Percentiles rank a stretch among this genome's conserved stretches.
Conservation (phyloP, 208 protist genomes). For the Wallacemonas sp. region DNA sequence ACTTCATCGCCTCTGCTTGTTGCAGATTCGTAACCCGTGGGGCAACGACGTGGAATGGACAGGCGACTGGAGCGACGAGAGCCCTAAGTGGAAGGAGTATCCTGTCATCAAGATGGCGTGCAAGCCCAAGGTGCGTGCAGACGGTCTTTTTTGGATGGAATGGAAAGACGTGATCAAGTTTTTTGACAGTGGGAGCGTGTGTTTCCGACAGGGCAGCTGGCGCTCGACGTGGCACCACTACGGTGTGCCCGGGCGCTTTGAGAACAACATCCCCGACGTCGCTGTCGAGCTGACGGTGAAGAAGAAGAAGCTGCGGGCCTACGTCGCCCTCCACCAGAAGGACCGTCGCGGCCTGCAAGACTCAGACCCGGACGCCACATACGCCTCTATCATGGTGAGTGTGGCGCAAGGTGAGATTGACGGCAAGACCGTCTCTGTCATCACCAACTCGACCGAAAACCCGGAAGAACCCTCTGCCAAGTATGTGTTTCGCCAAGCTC, state of each 20-base stretch:
- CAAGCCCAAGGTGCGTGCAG: slow-evolving; percentile 40
- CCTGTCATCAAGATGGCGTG: slow-evolving; percentile 50
- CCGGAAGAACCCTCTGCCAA: slow-evolving; percentile 39
- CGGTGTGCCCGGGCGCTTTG: slow-evolving; percentile 46
- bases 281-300: slow-evolving; percentile 43
- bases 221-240: slow-evolving; percentile 50
- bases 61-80: slow-evolving; percentile 55
- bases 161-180: slow-evolving; percentile 68
- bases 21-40: slow-evolving; percentile 76
- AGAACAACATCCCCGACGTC: slow-evolving; percentile 32
- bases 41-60: slow-evolving; percentile 69
- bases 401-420: slow-evolving; percentile 32
- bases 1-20: slow-evolving; percentile 47
- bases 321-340: slow-evolving; percentile 51
- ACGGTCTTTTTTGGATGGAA: slow-evolving; percentile 77
- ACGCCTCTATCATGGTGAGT: slow-evolving; percentile 52
- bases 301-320: slow-evolving; percentile 31
- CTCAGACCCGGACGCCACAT: slow-evolving; percentile 40
- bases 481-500: slow-evolving; percentile 44
- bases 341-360: slow-evolving; percentile 43
- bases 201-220: slow-evolving; percentile 47
- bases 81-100: slow-evolving; percentile 49
- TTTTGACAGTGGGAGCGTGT: slow-evolving; percentile 64
- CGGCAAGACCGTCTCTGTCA: slow-evolving; percentile 28
- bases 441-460: slow-evolving; percentile 37